phyloP scores from a whole-genome alignment of 805 yeast genomes.

The Jamesozyma lodderae region DNA sequence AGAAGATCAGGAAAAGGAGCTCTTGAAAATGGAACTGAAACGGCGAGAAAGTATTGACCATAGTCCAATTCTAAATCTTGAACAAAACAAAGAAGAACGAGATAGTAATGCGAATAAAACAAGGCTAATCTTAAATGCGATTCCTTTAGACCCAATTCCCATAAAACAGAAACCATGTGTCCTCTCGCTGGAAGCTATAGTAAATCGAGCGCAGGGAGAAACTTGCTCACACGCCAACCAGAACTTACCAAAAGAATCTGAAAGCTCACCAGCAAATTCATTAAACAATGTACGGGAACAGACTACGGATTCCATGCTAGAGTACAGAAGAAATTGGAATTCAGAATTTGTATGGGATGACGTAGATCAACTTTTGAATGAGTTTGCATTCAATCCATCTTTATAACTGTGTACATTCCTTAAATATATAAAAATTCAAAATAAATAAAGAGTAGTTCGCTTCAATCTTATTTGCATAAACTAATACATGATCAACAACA shows the following conservation, averaged over 20 bases:
- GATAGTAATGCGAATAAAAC: slow-evolving; percentile 46
- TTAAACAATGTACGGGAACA: not conserved
- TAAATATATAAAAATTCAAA: too few relatives aligned
- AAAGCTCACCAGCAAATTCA: not conserved
- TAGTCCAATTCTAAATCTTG: too few relatives aligned
- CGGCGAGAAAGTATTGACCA: slow-evolving; percentile 21
- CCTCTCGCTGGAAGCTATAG: slow-evolving; percentile 2
- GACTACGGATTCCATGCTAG: slow-evolving; percentile 18
- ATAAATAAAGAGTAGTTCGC: too few relatives aligned
- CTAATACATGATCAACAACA: too few relatives aligned
- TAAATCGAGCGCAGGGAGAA: slow-evolving; percentile 1
- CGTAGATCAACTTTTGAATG: slow-evolving; percentile 80
- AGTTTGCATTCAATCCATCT: slow-evolving; percentile 74
- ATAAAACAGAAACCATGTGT: slow-evolving; percentile 28
- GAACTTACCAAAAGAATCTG: too few relatives aligned
- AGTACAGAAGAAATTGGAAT: slow-evolving; percentile 34
- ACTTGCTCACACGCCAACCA: too few relatives aligned
- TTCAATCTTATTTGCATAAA: too few relatives aligned
- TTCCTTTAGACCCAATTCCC: slow-evolving; percentile 76
- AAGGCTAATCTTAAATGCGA: slow-evolving; percentile 60
- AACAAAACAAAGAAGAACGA: slow-evolving; percentile 35
- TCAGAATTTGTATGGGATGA: slow-evolving; percentile 49
- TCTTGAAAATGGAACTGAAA: slow-evolving; percentile 3
- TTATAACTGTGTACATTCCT: too few relatives aligned
- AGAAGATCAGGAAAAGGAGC: slow-evolving; percentile 29